Evolutionary conservation across 441 rosid genomes (phyloP), one percentile per base, ranked within the genome.

Genomic region (Aquilaria agallochum): DNA sequence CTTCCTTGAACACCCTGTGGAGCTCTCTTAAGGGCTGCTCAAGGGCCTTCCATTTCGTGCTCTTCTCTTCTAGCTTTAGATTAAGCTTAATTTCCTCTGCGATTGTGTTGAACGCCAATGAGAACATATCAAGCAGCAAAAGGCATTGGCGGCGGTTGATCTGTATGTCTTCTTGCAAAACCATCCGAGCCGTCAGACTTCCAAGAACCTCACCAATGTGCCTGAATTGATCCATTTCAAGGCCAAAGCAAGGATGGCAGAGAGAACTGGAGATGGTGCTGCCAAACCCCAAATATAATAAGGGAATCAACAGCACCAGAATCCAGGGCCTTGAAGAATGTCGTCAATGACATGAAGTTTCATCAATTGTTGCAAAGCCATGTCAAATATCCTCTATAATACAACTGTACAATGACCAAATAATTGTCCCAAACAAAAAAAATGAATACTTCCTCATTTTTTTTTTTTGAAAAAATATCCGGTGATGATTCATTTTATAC

Each of bases 191-290:
- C 70, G 85, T 90, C 69, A 92, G 69, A 74, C 97, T 87, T 55
- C 99, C 98, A 31, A 90, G 63, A 47, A 83, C 96, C 82, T 88
- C 98, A n/a, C 99, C 96, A 11, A 92, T 76, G 72, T 92, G 95
- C 68, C 99, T 73, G 75, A 95, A 95, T 64, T 88, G 98, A 69
- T 95, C 98, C 99, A 87, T 90, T 42, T 15, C 45, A 62, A 69
- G 60, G 68, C 52, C 61, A 47, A 13, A 8, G 34, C 60, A 36
- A 12, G 59, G 51, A 15, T 51, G 9, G 5, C 53, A 54, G 31
- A 11, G 47, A 65, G 50, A 62, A 49, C 12, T 55, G 45, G 31
- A 58, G 46, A 32, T 47, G 55, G 63, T 59, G 56, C 56, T 67
- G 56, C 53, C 48, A 53, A 65, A 40, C 58, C 62, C 13, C 58